Percentiles rank a stretch among this genome's conserved stretches.
Evolutionary conservation across 2,329 filamentous ascomycete genomes (phyloP).

Genomic region (Colletotrichum sp.): DNA sequence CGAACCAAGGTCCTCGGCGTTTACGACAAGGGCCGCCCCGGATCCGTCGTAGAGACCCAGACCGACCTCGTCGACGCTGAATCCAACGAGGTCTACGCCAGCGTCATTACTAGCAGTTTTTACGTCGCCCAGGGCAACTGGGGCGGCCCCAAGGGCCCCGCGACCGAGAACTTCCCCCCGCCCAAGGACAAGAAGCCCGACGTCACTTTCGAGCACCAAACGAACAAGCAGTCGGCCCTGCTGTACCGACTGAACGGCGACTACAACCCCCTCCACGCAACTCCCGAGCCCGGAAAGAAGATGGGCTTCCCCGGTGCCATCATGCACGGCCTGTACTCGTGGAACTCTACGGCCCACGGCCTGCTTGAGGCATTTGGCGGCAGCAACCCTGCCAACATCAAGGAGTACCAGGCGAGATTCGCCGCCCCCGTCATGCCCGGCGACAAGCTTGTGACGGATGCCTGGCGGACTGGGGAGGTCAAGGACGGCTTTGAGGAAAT

Average conservation of each 20-base stretch:
- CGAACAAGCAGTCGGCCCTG: conserved; percentile 72
- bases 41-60: conserved; percentile 82
- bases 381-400: conserved; percentile 80
- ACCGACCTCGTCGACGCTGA: conserved; percentile 74
- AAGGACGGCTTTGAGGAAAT: conserved; percentile 79
- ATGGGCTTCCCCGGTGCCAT: conserved; percentile 93
- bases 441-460: conserved; percentile 80
- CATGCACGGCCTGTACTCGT: conserved; percentile 88
- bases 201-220: conserved; percentile 72
- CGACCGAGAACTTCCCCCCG: conserved; percentile 78
- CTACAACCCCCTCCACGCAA: conserved; percentile 92
- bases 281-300: conserved; percentile 81
- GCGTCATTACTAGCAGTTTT: conserved; percentile 74
- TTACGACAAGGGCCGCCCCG: conserved; percentile 88
- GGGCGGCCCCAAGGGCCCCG: conserved; percentile 90
- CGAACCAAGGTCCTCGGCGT: conserved; percentile 81
- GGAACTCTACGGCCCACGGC: conserved; percentile 79
- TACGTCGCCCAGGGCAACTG: conserved; percentile 81
- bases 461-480: conserved; percentile 77
- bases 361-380: conserved; percentile 76
- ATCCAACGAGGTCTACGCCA: conserved; percentile 73
- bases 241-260: conserved; percentile 89
- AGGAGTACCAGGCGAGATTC: conserved; percentile 89
- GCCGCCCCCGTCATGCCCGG: conserved; percentile 84
- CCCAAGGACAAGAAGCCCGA: conserved; percentile 76